Conservation (phyloP, 1,284 basidiomycete genomes). For the Tilletia setariae region DNA sequence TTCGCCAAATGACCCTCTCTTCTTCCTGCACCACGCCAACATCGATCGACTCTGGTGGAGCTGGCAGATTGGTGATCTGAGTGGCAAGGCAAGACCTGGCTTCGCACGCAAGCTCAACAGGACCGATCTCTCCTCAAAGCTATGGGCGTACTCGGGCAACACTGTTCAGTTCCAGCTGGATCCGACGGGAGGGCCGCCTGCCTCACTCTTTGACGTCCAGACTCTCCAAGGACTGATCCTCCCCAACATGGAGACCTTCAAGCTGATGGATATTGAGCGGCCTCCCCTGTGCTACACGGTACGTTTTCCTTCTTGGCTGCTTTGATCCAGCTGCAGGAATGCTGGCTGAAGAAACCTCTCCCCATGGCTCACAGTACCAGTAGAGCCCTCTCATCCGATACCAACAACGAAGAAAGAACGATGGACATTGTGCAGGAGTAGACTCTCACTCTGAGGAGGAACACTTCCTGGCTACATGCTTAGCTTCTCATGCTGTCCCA, state of each 20-base stretch:
- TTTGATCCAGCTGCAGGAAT: no score
- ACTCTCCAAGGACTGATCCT: neutral
- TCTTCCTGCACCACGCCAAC: conserved; percentile 25
- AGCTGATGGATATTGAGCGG: conserved; percentile 5
- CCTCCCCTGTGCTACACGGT: conserved; percentile 11
- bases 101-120: neutral
- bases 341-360: no score
- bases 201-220: conserved; percentile 4
- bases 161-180: conserved; percentile 1
- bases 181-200: neutral
- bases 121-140: neutral
- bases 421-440: no score
- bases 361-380: no score
- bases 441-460: no score
- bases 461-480: no score
- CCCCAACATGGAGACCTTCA: conserved; percentile 10
- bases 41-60: conserved; percentile 24
- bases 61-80: conserved; percentile 17
- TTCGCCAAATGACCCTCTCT: conserved; percentile 13
- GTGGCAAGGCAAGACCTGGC: neutral
- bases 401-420: no score
- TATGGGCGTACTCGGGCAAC: conserved; percentile 3
- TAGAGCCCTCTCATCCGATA: no score
- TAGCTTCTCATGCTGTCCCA: no score
- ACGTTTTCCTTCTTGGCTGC: no score